Conservation (phyloP, 192 early-diverging fungal genomes). For the Entomortierella parvispora region DNA sequence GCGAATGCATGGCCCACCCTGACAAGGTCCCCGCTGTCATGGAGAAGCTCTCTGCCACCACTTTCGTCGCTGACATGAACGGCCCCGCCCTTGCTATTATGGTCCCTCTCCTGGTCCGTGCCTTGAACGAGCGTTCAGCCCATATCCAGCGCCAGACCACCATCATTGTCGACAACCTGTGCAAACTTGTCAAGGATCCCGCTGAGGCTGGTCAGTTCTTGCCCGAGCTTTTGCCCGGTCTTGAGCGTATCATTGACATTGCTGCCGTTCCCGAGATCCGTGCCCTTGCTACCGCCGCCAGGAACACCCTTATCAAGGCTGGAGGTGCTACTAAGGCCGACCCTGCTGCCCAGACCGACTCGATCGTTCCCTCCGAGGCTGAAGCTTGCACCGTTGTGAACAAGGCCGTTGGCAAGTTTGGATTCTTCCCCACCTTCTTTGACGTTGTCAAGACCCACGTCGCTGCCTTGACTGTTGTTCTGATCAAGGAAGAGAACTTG, state of each 20-base stretch:
- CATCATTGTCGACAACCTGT: conserved; percentile 91
- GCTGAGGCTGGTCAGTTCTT: conserved; percentile 84
- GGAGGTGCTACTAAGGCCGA: conserved; percentile 59
- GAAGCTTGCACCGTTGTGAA: conserved; percentile 62
- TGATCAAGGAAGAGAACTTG: conserved; percentile 61
- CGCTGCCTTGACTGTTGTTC: conserved; percentile 38
- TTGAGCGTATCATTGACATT: conserved; percentile 80
- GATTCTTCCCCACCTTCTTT: conserved; percentile 58
- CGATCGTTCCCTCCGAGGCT: conserved; percentile 44
- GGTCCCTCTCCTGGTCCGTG: conserved; percentile 79
- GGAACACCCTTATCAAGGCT: conserved; percentile 73
- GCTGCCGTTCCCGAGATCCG: conserved; percentile 83
- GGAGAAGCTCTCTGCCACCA: conserved; percentile 81
- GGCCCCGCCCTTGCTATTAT: conserved; percentile 83
- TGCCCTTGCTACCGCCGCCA: conserved; percentile 72
- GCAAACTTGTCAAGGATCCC: conserved; percentile 86
- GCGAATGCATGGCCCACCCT: conserved; percentile 79
- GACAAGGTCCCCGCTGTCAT: conserved; percentile 82
- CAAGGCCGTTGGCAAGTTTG: conserved; percentile 50
- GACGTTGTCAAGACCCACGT: conserved; percentile 61
- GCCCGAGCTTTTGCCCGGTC: conserved; percentile 78
- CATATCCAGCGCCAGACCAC: conserved; percentile 78
- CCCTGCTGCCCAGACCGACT: conserved; percentile 26
- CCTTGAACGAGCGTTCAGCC: conserved; percentile 71
- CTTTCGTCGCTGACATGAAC: conserved; percentile 82